Conservation (phyloP, 495 filamentous ascomycete species). For the Viridothelium virens region DNA sequence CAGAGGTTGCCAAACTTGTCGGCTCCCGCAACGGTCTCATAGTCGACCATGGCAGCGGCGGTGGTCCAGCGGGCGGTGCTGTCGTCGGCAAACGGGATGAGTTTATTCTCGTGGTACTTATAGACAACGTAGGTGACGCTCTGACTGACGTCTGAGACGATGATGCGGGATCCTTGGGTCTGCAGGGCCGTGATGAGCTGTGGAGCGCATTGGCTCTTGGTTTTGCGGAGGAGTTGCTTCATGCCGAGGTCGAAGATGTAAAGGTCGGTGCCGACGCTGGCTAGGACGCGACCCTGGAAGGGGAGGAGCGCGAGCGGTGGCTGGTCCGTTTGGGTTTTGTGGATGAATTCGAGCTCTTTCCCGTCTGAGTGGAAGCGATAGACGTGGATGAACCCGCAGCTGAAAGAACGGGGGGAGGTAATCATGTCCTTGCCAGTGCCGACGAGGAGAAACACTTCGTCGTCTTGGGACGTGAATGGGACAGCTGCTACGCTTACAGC, state of each 20-base stretch:
- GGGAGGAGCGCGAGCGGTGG: conserved; percentile 75
- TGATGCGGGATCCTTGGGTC: conserved; percentile 84
- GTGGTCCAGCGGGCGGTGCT: conserved; percentile 82
- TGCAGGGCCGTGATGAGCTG: conserved; percentile 79
- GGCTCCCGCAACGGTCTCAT: conserved; percentile 89
- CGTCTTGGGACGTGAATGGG: conserved; percentile 76
- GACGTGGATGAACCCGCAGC: conserved; percentile 79
- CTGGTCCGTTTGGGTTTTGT: conserved; percentile 86
- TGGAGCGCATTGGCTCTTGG: conserved; percentile 64
- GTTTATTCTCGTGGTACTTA: conserved; percentile 79
- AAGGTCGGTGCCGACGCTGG: conserved; percentile 73
- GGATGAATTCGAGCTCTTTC: conserved; percentile 80
- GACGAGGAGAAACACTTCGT: conserved; percentile 83
- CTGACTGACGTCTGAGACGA: conserved; percentile 86
- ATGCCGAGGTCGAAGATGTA: conserved; percentile 87
- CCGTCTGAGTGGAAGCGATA: conserved; percentile 88
- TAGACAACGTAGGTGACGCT: conserved; percentile 87
- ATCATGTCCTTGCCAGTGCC: conserved; percentile 88
- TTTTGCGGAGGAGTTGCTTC: conserved; percentile 83
- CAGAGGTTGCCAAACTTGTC: conserved; percentile 98
- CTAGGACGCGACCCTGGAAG: conserved; percentile 85
- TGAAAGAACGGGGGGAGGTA: conserved; percentile 63
- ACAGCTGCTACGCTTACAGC: conserved; percentile 79
- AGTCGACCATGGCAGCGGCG: conserved; percentile 86
- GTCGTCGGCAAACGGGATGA: conserved; percentile 91